Conservation (phyloP, 2,329 filamentous ascomycete species). For the Aureobasidium sp. region DNA sequence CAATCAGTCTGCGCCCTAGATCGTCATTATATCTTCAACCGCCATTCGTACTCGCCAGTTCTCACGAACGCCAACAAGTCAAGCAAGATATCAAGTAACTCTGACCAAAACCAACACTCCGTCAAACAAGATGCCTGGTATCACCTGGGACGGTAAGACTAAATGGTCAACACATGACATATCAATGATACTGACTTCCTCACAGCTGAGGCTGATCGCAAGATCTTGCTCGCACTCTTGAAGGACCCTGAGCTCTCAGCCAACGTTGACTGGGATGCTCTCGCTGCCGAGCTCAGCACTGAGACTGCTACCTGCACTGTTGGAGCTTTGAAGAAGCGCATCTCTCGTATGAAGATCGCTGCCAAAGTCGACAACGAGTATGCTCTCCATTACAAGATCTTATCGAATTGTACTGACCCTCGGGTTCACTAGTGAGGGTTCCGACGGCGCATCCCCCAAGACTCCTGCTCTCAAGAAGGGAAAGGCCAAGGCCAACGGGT, state of each 20-base stretch:
- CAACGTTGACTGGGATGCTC: conserved; percentile 3
- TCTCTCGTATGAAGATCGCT: background rate
- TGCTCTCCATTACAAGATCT: background rate
- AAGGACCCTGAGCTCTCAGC: background rate
- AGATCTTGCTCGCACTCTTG: conserved; percentile 11
- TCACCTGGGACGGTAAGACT: conserved; percentile 12
- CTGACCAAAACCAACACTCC: background rate
- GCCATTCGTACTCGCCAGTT: background rate
- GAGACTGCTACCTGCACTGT: background rate
- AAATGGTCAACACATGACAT: background rate
- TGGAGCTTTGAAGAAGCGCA: conserved; percentile 4
- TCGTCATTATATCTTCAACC: background rate
- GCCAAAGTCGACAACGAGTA: background rate
- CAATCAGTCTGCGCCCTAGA: background rate
- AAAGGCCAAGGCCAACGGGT: background rate
- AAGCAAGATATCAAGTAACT: background rate
- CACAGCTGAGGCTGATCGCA: conserved; percentile 11
- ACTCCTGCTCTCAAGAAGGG: conserved; percentile 2
- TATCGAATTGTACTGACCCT: background rate
- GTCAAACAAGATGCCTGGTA: background rate
- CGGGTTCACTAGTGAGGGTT: background rate
- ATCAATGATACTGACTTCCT: background rate
- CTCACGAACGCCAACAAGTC: background rate
- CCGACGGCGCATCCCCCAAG: background rate
- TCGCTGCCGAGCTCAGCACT: conserved; percentile 4